Evolutionary conservation across 805 yeast genomes (phyloP).

Genomic region (Lachancea cidri): DNA sequence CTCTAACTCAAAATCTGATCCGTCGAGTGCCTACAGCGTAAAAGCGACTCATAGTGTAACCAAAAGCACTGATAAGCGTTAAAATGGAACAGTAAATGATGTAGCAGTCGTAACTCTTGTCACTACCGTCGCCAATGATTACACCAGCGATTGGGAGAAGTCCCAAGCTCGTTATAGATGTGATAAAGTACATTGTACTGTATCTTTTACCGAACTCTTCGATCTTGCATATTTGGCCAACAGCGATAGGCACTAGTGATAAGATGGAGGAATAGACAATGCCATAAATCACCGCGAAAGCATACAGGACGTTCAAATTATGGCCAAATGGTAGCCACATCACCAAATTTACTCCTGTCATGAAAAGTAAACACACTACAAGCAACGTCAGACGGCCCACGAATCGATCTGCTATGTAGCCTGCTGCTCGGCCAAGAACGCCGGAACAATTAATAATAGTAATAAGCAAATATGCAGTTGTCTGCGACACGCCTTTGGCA

Average conservation of each 20-base stretch:
- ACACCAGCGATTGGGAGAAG: slow-evolving; percentile 46
- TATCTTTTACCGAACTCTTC: slow-evolving; percentile 63
- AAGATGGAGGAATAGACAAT: slow-evolving; percentile 58
- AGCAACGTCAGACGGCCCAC: slow-evolving; percentile 56
- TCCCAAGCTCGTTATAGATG: slow-evolving; percentile 43
- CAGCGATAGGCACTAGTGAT: slow-evolving; percentile 62
- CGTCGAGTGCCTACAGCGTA: slow-evolving; percentile 39
- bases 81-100: slow-evolving; percentile 34
- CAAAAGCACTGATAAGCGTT: slow-evolving; percentile 33
- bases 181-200: slow-evolving; percentile 62
- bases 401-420: slow-evolving; percentile 50
- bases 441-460: slow-evolving; percentile 43
- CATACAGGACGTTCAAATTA: slow-evolving; percentile 39
- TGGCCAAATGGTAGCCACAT: slow-evolving; percentile 68
- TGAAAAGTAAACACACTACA: slow-evolving; percentile 41
- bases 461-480: slow-evolving; percentile 38
- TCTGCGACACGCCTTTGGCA: slow-evolving; percentile 36
- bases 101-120: slow-evolving; percentile 32
- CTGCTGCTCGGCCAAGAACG: slow-evolving; percentile 48
- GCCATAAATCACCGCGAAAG: slow-evolving; percentile 52
- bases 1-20: slow-evolving; percentile 18
- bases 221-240: slow-evolving; percentile 60
- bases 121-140: slow-evolving; percentile 36
- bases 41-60: slow-evolving; percentile 40
- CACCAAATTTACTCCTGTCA: slow-evolving; percentile 44